phyloP scores from a whole-genome alignment of 1,139 yeast genomes.

The Zygotorulaspora mrakii region DNA sequence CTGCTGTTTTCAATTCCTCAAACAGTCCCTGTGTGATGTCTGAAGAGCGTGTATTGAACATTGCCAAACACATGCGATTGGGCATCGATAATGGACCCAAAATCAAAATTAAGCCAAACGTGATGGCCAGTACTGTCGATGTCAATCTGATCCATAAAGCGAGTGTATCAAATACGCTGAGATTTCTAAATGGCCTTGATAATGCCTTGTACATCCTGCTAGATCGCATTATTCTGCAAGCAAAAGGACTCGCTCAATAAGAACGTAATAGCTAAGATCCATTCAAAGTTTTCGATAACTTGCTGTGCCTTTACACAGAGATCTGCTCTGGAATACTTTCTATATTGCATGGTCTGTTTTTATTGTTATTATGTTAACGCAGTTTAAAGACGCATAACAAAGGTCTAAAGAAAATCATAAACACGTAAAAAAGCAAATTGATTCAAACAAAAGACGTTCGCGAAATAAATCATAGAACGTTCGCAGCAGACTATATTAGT shows the following conservation, averaged over 20 bases:
- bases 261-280: neutral
- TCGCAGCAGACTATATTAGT: too few relatives aligned
- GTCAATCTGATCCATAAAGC: constrained; percentile 24
- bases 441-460: neutral
- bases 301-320: neutral
- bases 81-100: constrained; percentile 28
- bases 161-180: constrained; percentile 26
- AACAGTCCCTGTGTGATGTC: constrained; percentile 32
- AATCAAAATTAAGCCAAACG: constrained; percentile 21
- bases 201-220: constrained; percentile 9
- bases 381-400: too few relatives aligned
- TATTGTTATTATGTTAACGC: too few relatives aligned
- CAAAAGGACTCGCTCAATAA: neutral
- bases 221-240: constrained; percentile 9
- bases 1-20: constrained; percentile 22
- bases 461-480: too few relatives aligned
- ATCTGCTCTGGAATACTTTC: too few relatives aligned
- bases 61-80: constrained; percentile 22
- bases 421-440: too few relatives aligned
- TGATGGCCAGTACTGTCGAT: constrained; percentile 23
- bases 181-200: constrained; percentile 24
- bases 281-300: neutral
- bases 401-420: too few relatives aligned
- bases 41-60: constrained; percentile 25
- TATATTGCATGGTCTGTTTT: too few relatives aligned